Base-by-base conservation (phyloP, 768 basidiomycete genomes). In the Panaeolus papilionaceus region DNA sequence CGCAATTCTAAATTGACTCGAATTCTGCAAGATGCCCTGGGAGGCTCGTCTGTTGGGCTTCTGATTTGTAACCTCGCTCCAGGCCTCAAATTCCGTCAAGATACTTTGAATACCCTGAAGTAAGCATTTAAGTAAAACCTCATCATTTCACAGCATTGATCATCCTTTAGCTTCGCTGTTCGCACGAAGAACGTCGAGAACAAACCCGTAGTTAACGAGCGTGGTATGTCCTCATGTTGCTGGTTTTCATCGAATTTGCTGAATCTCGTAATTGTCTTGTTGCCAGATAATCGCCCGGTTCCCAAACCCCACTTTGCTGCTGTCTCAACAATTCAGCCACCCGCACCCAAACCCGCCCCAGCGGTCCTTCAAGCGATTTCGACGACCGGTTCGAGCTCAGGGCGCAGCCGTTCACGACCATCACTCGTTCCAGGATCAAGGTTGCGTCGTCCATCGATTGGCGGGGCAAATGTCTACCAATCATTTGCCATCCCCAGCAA, bases 51-150 rank as follows among this genome's bases (percentile, higher is more conserved):
- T 0, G 84, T 93, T 10, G 92, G 92, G 1, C 79, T 96, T 23
- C 81, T 96, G 47, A 93, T 97, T 38, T 95, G 94, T 77, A 95
- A 95, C 71, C 80, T 97, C 9, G 92, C 95, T 10, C 94, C 95
- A 16, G 93, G 92, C 1, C 79, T 79, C 39, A 94, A 89, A 76
- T 95, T 94, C 71, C 83, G 92, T 65, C 89, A 93, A 76, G 95
- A 96, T 78, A 95, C 94, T 4, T 81, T 96, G 16, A 95, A 96
- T 76, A 96, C 95, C 4, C 83, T 97, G n/a, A 95, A 95, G 94
- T 93, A 72, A 62, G 84, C 79, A 49, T 14, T 67, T 33, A 39
- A 10, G 12, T 37, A 23, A 33, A 3, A 61, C 12, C 44, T 5
- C 2, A 14, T 63, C 11, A 61, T 23, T 40, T 38, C 51, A 33